Base-by-base conservation (phyloP, 257 asterid genomes). In the Perilla frutescens region DNA sequence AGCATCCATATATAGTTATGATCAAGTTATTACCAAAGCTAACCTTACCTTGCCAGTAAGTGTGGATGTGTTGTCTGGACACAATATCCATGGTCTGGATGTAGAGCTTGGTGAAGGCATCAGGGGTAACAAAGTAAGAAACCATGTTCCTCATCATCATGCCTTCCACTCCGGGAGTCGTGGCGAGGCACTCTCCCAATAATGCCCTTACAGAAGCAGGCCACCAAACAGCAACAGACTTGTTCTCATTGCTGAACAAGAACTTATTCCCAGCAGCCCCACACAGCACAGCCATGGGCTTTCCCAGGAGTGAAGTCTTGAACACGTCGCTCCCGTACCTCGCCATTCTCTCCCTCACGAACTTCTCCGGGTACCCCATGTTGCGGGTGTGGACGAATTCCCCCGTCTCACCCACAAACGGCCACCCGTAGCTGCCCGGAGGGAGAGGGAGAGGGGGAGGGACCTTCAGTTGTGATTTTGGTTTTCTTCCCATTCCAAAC, bases 211-310 rank as follows among this genome's bases (percentile, higher is more conserved):
- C 82, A 2, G 89, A 82, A 15, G 76, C 43, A 1, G 96, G 95
- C 91, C 94, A 87, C 94, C 97, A 91, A 2, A 76, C 76, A 0
- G 77, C 81, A 14, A 91, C 90, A 40, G 82, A 74, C 77, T 88
- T 90, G 73, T 87, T 88, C 36, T 81, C 89, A n/a, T 87, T 90
- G 39, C 86, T 83, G 72, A 88, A 90, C 79, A 90, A 58, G 56
- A 88, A 85, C 50, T 87, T 90, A 55, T 90, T 83, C 20, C 84
- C 88, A 1, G 70, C 78, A 3, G 84, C 43, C 36, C 88, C 82
- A 48, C 76, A 79, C 15, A 85, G 10, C 43, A 85, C 80, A 4
- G 75, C 89, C 81, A 82, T 66, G 26, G 13, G 53, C 58, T 84
- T 87, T 67, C 89, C 87, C 87, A 84, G 72, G 29, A 85, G 45